A percentile compares a stretch with the other conserved stretches of the same genome.
Conservation (phyloP, 192 early-diverging fungal species). For the Glomus cerebriforme region DNA sequence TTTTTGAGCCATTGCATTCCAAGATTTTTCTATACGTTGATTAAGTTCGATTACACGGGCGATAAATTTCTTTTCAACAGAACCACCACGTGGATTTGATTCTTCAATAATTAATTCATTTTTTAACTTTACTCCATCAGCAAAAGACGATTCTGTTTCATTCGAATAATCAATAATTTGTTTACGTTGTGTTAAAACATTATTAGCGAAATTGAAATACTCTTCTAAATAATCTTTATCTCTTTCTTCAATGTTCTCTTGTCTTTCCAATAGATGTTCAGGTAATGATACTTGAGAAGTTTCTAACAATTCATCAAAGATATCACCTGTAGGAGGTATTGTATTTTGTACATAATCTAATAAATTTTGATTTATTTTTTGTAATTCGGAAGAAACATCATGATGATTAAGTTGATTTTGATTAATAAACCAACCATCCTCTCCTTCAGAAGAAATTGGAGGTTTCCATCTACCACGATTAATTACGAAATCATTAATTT, state of each 20-base stretch:
- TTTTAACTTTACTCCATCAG: neutral
- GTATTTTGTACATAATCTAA: conserved; percentile 37
- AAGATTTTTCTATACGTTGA: conserved; percentile 1
- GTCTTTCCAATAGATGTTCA: conserved; percentile 36
- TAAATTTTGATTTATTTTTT: conserved; percentile 29
- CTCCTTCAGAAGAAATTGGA: conserved; percentile 1
- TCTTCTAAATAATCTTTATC: conserved; percentile 37
- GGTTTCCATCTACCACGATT: conserved; percentile 25
- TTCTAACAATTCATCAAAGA: conserved; percentile 48
- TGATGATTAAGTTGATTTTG: neutral
- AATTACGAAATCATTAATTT: conserved; percentile 33
- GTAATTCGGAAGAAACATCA: conserved; percentile 13
- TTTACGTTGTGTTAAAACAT: conserved; percentile 42
- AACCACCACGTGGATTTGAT: conserved; percentile 25
- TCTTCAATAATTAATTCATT: conserved; percentile 29
- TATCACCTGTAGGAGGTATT: conserved; percentile 38
- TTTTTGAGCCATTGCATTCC: neutral
- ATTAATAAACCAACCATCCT: conserved; percentile 23
- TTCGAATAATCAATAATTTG: conserved; percentile 35
- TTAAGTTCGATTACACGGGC: conserved; percentile 22
- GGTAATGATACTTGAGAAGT: conserved; percentile 38
- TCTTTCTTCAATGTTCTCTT: conserved; percentile 40
- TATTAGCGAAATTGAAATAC: conserved; percentile 39
- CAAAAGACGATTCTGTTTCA: neutral
- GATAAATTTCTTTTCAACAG: conserved; percentile 25